A percentile compares a stretch with the other conserved stretches of the same genome.
These are phyloP conservation scores for Ogataea dorogensis DNA, from an alignment of 805 yeast genomes.

Conservation along the genomic window DNA sequence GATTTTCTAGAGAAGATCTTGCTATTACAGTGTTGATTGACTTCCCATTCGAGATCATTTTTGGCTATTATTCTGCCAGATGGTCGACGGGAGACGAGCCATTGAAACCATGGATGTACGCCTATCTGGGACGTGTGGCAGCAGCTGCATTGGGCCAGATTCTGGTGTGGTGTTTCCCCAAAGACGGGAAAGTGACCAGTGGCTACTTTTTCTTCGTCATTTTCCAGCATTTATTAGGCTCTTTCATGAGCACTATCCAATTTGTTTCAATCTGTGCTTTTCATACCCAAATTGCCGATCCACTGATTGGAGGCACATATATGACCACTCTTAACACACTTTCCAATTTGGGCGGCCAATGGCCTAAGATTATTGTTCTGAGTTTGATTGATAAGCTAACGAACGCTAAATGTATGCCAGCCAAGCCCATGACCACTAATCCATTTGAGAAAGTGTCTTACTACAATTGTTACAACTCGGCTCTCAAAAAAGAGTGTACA, in stretches of 20 bases:
- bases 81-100: slow-evolving; percentile 85
- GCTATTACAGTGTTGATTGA: slow-evolving; percentile 91
- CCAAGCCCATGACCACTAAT: slow-evolving; percentile 14
- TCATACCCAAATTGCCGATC: slow-evolving; percentile 95
- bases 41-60: slow-evolving; percentile 92
- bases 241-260: slow-evolving; percentile 93
- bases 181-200: slow-evolving; percentile 43
- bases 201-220: slow-evolving; percentile 70
- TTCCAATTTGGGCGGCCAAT: slow-evolving; percentile 92
- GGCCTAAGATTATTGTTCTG: slow-evolving; percentile 88
- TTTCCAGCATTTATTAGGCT: slow-evolving; percentile 76
- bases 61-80: slow-evolving; percentile 93
- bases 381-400: slow-evolving; percentile 80
- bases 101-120: slow-evolving; percentile 85
- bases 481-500: slow-evolving; percentile 49
- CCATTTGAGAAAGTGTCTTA: slow-evolving; percentile 26
- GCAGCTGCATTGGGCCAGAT: slow-evolving; percentile 78
- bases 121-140: slow-evolving; percentile 73
- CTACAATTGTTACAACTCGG: slow-evolving; percentile 31
- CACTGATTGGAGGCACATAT: slow-evolving; percentile 93
- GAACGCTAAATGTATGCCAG: slow-evolving; percentile 52
- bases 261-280: slow-evolving; percentile 93
- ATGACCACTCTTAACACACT: slow-evolving; percentile 95
- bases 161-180: slow-evolving; percentile 72
- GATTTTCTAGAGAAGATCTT: slow-evolving; percentile 88